Evolutionary conservation across 495 filamentous ascomycete genomes (phyloP).

Genomic region (Oleoguttula mirabilis): DNA sequence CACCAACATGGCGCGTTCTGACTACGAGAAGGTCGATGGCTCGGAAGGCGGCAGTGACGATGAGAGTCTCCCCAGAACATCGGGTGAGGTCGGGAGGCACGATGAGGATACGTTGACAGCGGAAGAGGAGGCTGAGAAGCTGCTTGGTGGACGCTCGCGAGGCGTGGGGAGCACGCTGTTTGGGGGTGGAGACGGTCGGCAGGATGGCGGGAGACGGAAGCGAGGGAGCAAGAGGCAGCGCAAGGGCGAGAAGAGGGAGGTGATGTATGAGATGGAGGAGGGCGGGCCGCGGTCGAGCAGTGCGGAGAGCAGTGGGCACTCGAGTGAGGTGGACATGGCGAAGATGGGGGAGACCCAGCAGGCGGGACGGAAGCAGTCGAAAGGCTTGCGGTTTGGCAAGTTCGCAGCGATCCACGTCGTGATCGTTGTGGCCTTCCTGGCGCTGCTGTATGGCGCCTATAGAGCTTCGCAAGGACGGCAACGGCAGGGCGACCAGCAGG

Average conservation of each 20-base stretch:
- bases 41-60: constrained; percentile 7
- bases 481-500: not conserved
- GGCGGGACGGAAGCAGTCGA: not conserved
- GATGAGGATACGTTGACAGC: constrained; percentile 70
- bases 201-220: not conserved
- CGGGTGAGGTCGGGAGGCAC: constrained; percentile 55
- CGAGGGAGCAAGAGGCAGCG: constrained; percentile 34
- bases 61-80: constrained; percentile 35
- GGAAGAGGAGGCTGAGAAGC: constrained; percentile 76
- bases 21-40: not conserved
- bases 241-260: constrained; percentile 52
- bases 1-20: not conserved
- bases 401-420: constrained; percentile 14
- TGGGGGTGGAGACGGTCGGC: constrained; percentile 19
- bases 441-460: constrained; percentile 18
- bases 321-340: constrained; percentile 34
- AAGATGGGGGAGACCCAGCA: constrained; percentile 12
- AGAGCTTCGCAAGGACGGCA: constrained; percentile 2
- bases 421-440: constrained; percentile 13
- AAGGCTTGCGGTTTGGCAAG: not conserved
- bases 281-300: constrained; percentile 46
- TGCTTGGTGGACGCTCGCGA: constrained; percentile 53
- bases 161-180: constrained; percentile 24
- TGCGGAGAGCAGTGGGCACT: constrained; percentile 21
- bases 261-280: constrained; percentile 87